phyloP scores from a whole-genome alignment of 2,329 filamentous ascomycete species.

The Trichoderma sp. region DNA sequence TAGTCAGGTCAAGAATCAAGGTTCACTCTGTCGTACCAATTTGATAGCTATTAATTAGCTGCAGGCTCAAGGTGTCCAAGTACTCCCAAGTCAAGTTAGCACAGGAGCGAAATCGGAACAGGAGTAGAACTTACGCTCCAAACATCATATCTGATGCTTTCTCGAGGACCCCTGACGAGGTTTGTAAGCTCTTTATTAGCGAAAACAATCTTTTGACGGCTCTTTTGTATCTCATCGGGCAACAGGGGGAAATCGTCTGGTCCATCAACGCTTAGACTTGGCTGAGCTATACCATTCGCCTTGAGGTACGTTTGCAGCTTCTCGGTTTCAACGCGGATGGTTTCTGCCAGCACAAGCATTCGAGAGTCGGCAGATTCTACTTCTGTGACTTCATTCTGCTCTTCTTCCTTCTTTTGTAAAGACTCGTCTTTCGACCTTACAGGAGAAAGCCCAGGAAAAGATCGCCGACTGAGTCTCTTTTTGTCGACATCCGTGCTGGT shows the following conservation, averaged over 20 bases:
- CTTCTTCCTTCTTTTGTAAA: neutral
- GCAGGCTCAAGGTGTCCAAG: slow-evolving; percentile 50
- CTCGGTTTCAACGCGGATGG: slow-evolving; percentile 48
- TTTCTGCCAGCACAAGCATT: slow-evolving; percentile 47
- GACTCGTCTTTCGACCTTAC: slow-evolving; percentile 26
- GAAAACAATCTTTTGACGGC: slow-evolving; percentile 47
- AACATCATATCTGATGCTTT: slow-evolving; percentile 51
- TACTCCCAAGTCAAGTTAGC: slow-evolving; percentile 35
- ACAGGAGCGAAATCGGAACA: neutral
- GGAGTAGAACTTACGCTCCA: slow-evolving; percentile 46
- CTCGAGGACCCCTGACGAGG: slow-evolving; percentile 49
- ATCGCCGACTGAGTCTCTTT: slow-evolving; percentile 37
- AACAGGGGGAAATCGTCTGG: slow-evolving; percentile 48
- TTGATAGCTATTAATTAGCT: slow-evolving; percentile 49
- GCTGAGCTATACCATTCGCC: slow-evolving; percentile 40
- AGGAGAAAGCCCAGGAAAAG: slow-evolving; percentile 32
- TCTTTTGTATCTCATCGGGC: slow-evolving; percentile 45
- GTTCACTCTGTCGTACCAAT: slow-evolving; percentile 38
- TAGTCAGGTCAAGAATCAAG: neutral
- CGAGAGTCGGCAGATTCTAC: slow-evolving; percentile 32
- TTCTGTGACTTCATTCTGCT: neutral
- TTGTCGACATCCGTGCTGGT: slow-evolving; percentile 30
- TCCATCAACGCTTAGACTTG: slow-evolving; percentile 46
- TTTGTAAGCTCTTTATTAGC: slow-evolving; percentile 49
- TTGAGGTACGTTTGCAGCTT: slow-evolving; percentile 49